Conservation (phyloP, 106 monocot species). For the Posidonia australis region DNA sequence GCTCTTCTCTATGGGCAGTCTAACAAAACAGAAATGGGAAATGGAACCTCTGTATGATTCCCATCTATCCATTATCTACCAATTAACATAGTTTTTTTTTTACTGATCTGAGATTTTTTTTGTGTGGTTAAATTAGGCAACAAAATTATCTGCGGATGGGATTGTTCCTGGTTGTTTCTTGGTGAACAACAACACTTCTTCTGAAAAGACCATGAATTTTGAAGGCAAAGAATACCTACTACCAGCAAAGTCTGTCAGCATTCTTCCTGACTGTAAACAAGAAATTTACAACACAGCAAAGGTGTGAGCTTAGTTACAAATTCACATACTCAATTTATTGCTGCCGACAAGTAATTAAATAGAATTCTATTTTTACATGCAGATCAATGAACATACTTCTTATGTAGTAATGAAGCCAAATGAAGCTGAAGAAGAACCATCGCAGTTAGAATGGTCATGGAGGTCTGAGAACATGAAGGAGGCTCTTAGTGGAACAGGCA, state of each 20-base stretch:
- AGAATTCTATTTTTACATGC: not conserved
- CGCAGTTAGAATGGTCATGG: conserved; percentile 46
- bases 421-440: conserved; percentile 17
- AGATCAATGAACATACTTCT: conserved; percentile 45
- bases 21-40: not conserved
- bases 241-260: conserved; percentile 65
- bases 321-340: not conserved
- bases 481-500: not conserved
- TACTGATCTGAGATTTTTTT: not conserved
- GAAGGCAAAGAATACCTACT: conserved; percentile 31
- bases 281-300: conserved; percentile 74
- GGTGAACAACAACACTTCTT: conserved; percentile 23
- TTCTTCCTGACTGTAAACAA: conserved; percentile 57
- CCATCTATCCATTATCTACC: not conserved
- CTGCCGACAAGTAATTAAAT: not conserved
- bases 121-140: conserved; percentile 21
- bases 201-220: conserved; percentile 25
- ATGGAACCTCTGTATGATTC: conserved; percentile 11
- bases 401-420: conserved; percentile 36
- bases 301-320: conserved; percentile 15
- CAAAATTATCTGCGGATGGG: conserved; percentile 31
- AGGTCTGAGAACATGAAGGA: conserved; percentile 23
- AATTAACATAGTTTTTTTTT: not conserved
- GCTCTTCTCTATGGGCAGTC: conserved; percentile 8
- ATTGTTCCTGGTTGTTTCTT: conserved; percentile 45